Conservation (phyloP, 83 land plant genomes). For the Picea mariana region DNA sequence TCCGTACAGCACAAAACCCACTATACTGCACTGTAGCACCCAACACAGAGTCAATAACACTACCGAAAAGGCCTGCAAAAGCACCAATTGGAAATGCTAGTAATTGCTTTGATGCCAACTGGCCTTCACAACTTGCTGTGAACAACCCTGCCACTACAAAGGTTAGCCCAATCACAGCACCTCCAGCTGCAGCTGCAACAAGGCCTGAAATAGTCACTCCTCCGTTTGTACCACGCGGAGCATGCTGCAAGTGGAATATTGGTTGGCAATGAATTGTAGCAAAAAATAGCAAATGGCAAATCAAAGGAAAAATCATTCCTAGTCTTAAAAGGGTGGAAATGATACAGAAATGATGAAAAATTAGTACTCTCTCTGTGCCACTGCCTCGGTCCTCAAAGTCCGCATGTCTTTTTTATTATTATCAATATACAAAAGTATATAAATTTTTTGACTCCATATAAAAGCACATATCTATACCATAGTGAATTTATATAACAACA, state of each 20-base stretch:
- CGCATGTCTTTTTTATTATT: too few relatives aligned
- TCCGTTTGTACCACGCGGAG: slow-evolving; percentile 34
- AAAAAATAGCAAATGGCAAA: not conserved
- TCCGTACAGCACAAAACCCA: slow-evolving; percentile 82
- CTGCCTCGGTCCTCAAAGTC: too few relatives aligned
- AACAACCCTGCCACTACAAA: slow-evolving; percentile 66
- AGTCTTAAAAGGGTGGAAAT: not conserved
- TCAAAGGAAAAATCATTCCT: not conserved
- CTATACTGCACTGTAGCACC: slow-evolving; percentile 83
- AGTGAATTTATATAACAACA: too few relatives aligned
- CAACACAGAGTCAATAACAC: slow-evolving; percentile 25
- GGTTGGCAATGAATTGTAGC: not conserved
- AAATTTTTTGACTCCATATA: too few relatives aligned
- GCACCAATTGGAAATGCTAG: slow-evolving; percentile 70
- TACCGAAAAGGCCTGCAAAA: slow-evolving; percentile 73
- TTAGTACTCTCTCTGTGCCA: too few relatives aligned
- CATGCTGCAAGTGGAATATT: slow-evolving; percentile 44
- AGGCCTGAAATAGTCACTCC: too few relatives aligned
- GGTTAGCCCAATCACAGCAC: slow-evolving; percentile 20
- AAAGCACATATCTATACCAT: too few relatives aligned
- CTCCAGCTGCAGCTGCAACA: too few relatives aligned
- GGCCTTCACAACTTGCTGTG: slow-evolving; percentile 49
- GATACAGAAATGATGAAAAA: not conserved
- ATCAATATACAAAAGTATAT: too few relatives aligned
- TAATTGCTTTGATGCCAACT: slow-evolving; percentile 51